Base-by-base conservation (phyloP, 305 asterid species). In the Fraxinus velutina region DNA sequence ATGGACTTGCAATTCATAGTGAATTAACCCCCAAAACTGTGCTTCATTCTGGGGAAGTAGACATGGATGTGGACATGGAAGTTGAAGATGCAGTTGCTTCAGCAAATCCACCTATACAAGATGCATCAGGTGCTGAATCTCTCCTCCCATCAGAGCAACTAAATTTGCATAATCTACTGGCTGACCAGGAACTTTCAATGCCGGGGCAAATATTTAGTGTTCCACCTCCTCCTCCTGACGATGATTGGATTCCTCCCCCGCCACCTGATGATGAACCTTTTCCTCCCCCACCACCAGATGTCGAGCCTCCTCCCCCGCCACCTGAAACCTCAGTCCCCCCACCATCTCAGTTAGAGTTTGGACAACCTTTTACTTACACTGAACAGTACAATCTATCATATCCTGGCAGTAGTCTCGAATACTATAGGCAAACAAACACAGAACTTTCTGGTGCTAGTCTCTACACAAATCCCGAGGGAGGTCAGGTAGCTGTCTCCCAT, bases 61-160 rank as follows among this genome's bases (percentile, higher is more conserved):
- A 96, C 86, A 96, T 96, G 99, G 99, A 96, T 82, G 92, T 96
- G 81, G 99, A 96, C 88, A 93, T 96, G 99, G 99, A 96, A 90
- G 97, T 96, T 81, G 99, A 96, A 84, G 99, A 94, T 71, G 76
- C 90, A 36, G 83, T 75, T 81, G 85, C 94, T 85, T 30, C 89
- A 15, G 74, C 85, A 78, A 82, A 76, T 42, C 81, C 89, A 32
- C 80, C 86, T 52, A 68, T 81, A 83, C 79, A 42, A 27, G 89
- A 79, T 78, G 86, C 87, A 81, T 80, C 89, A 42, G 85, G 57
- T 82, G 82, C 84, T 78, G 90, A 81, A 17, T 37, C 79, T 83
- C 86, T 62, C 83, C 74, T 77, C 71, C 78, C 88, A 50, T 76
- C 87, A 70, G 91, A 83, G 80, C 82, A 77, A 60, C 79, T 82